Base-by-base conservation (phyloP, 1,284 basidiomycete genomes). In the Gomphus sp. region DNA sequence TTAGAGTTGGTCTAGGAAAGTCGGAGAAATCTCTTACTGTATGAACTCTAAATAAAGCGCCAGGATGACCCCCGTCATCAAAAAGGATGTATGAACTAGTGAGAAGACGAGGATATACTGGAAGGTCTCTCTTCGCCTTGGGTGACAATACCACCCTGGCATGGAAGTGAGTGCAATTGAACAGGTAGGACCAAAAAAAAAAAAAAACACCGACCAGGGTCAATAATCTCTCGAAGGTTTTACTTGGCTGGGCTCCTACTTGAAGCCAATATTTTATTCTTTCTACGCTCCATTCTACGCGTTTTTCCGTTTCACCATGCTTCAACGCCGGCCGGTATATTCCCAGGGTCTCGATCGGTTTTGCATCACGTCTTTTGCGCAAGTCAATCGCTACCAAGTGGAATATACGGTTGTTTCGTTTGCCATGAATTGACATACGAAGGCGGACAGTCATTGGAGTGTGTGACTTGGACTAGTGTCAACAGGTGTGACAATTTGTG, bases 241-340 rank as follows among this genome's bases (percentile, higher is more conserved):
- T 85, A 52, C 85, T 89, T 0, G 95, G 95, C 64, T 84, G 74
- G 37, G 95, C 95, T 2, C 93, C 95, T 28, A 89, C 82, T 36
- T 77, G 76, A 34, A 98, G 73, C 95, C 95, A 98, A 70, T 93
- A 93, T 61, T 79, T 80, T 72, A 98, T 93, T 69, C 95, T 83
- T 63, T 91, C 84, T 48, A 88, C 85, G 72, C 93, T 92, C 93
- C 93, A 97, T 68, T 90, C 84, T 56, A 98, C 77, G 28, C 83
- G 84, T 73, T 95, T 97, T 31, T 64, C 62, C n/a, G 39, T 60
- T 43, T 62, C n/a, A 4, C 57, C 57, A 68, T 75, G 77, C 62
- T 73, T 72, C 49, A 82, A 69, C 56, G 79, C 78, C 18, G 93
- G 93, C 71, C 95, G 82, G 74, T 91, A 97, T 59, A 92, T 81